These are phyloP conservation scores for Podospora conica DNA, from an alignment of 495 filamentous ascomycete genomes.

Conservation along the genomic window DNA sequence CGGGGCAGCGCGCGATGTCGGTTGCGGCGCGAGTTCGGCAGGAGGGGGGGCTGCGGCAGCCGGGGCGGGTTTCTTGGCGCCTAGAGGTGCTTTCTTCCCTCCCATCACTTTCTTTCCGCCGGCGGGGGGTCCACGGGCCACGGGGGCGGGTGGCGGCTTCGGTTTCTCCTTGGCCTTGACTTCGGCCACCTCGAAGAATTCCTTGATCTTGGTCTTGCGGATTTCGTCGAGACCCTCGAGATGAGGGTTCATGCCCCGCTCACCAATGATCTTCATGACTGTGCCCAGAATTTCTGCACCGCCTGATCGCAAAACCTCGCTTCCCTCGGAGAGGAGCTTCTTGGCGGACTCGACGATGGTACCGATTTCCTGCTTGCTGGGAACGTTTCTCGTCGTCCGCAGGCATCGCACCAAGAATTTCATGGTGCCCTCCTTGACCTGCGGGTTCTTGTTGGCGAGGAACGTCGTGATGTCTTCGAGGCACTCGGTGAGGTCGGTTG, in stretches of 20 bases:
- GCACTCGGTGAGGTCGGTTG: slow-evolving; percentile 74
- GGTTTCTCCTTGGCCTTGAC: slow-evolving; percentile 97
- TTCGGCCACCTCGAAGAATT: slow-evolving; percentile 84
- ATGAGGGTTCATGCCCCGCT: slow-evolving; percentile 91
- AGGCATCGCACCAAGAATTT: slow-evolving; percentile 86
- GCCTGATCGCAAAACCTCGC: slow-evolving; percentile 73
- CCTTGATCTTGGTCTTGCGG: slow-evolving; percentile 91
- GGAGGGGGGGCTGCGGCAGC: slow-evolving; percentile 31
- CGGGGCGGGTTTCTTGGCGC: slow-evolving; percentile 43
- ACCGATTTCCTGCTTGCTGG: slow-evolving; percentile 74
- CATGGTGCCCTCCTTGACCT: slow-evolving; percentile 90
- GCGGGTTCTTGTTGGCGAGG: slow-evolving; percentile 90
- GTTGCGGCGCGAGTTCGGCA: slow-evolving; percentile 46
- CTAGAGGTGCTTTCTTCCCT: slow-evolving; percentile 33
- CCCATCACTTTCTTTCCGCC: slow-evolving; percentile 42
- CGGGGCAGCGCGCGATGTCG: slow-evolving; percentile 53
- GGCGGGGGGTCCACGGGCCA: slow-evolving; percentile 53
- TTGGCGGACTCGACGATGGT: slow-evolving; percentile 79
- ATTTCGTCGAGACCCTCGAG: slow-evolving; percentile 96
- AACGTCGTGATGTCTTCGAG: slow-evolving; percentile 83
- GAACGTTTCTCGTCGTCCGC: slow-evolving; percentile 73
- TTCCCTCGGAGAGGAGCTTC: slow-evolving; percentile 84
- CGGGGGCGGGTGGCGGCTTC: slow-evolving; percentile 64
- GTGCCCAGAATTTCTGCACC: slow-evolving; percentile 91
- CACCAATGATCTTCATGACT: slow-evolving; percentile 97